Conservation (phyloP, 1,139 yeast species). For the Suhomyces choctaworum region DNA sequence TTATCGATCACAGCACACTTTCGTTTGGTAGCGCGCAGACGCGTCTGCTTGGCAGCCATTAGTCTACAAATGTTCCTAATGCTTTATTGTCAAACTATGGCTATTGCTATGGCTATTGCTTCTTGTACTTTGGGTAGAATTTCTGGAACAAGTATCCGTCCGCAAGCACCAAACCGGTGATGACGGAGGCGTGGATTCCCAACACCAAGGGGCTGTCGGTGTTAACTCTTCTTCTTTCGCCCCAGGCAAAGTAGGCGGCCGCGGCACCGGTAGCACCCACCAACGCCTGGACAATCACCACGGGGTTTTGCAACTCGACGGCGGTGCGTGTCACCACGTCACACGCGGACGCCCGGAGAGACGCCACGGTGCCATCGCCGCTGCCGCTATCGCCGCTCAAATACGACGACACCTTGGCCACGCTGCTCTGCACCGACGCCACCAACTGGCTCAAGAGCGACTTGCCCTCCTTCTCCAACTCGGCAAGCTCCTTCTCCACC, state of each 20-base stretch:
- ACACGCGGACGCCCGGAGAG: conserved; percentile 5
- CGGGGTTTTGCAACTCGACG: conserved; percentile 60
- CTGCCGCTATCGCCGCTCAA: not conserved
- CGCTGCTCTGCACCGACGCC: conserved; percentile 12
- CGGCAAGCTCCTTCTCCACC: conserved; percentile 24
- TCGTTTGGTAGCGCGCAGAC: too few relatives aligned
- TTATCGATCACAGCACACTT: too few relatives aligned
- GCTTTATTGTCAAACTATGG: not conserved
- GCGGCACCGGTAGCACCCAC: conserved; percentile 52
- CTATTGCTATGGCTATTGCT: conserved; percentile 25
- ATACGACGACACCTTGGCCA: conserved; percentile 13
- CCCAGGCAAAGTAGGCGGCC: conserved; percentile 51
- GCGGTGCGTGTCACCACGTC: conserved; percentile 7
- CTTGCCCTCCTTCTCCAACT: conserved; percentile 29
- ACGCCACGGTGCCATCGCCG: not conserved
- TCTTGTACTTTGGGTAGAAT: conserved; percentile 53
- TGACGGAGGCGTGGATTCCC: conserved; percentile 53
- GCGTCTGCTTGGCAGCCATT: too few relatives aligned
- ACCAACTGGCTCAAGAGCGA: conserved; percentile 22
- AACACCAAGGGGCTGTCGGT: conserved; percentile 48
- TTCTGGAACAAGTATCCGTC: conserved; percentile 56
- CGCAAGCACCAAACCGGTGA: conserved; percentile 54
- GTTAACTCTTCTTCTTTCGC: conserved; percentile 55
- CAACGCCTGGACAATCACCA: conserved; percentile 54
- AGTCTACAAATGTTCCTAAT: too few relatives aligned